A percentile compares a stretch with the other conserved stretches of the same genome.
phyloP scores from a whole-genome alignment of 306 rosid genomes.

The Sphenostylis stenocarpa region DNA sequence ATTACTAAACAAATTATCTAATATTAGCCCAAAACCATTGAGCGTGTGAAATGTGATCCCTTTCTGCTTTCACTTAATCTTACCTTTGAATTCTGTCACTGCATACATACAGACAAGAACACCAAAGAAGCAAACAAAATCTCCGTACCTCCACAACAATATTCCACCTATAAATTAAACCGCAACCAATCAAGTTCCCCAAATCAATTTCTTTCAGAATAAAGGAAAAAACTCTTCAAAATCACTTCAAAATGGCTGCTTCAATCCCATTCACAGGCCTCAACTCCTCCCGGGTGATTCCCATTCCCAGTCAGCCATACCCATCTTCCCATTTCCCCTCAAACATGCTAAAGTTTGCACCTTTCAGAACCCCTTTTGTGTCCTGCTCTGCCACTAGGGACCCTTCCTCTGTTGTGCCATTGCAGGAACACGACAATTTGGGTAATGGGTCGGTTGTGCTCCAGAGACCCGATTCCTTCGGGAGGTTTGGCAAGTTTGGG shows the following conservation, averaged over 20 bases:
- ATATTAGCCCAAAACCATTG: not conserved
- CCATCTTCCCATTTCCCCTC: slow-evolving; percentile 45
- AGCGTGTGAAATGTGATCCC: not conserved
- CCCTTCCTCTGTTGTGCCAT: slow-evolving; percentile 34
- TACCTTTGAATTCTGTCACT: not conserved
- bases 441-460: slow-evolving; percentile 34
- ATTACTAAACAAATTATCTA: not conserved
- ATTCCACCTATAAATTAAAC: not conserved
- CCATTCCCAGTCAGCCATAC: slow-evolving; percentile 36
- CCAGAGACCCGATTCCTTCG: slow-evolving; percentile 86
- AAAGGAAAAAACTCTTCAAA: not conserved
- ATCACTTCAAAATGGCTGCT: slow-evolving; percentile 6
- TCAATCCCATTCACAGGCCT: slow-evolving; percentile 29
- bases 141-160: not conserved
- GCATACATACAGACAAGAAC: not conserved
- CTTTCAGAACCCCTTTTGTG: slow-evolving; percentile 33
- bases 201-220: not conserved
- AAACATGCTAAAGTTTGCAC: slow-evolving; percentile 30
- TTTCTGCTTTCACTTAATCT: not conserved
- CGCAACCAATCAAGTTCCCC: no score
- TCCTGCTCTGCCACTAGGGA: slow-evolving; percentile 58
- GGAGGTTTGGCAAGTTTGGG: slow-evolving; percentile 84
- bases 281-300: slow-evolving; percentile 3
- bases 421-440: slow-evolving; percentile 25
- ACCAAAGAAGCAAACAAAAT: not conserved